A percentile compares a stretch with the other conserved stretches of the same genome.
Conservation (phyloP, 805 yeast genomes). For the Wickerhamiella galacta region DNA sequence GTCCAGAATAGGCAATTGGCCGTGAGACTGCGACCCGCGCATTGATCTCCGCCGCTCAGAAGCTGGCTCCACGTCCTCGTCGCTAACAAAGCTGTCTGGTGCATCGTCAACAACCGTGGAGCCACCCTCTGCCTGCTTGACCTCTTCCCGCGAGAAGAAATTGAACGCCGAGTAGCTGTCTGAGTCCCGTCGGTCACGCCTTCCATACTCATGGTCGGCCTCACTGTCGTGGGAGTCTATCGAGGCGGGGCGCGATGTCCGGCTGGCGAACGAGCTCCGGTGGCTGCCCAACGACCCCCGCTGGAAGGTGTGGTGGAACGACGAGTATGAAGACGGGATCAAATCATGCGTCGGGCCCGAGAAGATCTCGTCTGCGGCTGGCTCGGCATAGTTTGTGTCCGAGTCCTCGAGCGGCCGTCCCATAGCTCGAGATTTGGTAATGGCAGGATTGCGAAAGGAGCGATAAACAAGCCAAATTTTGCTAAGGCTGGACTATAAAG, state of each 20-base stretch:
- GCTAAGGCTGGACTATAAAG: background rate
- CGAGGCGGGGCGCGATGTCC: background rate
- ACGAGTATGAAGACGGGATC: constrained; percentile 51
- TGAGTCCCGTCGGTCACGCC: background rate
- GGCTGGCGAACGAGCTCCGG: constrained; percentile 9
- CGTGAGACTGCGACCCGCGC: background rate
- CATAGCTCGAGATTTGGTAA: too few species aligned
- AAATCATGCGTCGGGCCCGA: constrained; percentile 59
- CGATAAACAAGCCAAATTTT: background rate
- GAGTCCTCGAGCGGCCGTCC: constrained; percentile 1
- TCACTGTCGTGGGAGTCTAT: background rate
- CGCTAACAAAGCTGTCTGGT: constrained; percentile 11
- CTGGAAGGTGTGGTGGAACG: constrained; percentile 35
- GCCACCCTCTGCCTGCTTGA: constrained; percentile 69
- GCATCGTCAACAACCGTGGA: constrained; percentile 46
- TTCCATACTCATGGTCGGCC: constrained; percentile 4
- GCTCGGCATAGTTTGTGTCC: constrained; percentile 18
- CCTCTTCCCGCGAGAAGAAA: constrained; percentile 70
- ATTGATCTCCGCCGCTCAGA: constrained; percentile 7
- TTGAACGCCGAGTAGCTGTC: constrained; percentile 29
- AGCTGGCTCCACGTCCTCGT: constrained; percentile 1
- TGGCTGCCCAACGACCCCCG: constrained; percentile 9
- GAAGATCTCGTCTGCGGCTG: constrained; percentile 35
- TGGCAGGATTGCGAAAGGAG: too few species aligned
- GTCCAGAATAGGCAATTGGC: constrained; percentile 3